phyloP scores from a whole-genome alignment of 768 basidiomycete species.

The Podaxis sp. region DNA sequence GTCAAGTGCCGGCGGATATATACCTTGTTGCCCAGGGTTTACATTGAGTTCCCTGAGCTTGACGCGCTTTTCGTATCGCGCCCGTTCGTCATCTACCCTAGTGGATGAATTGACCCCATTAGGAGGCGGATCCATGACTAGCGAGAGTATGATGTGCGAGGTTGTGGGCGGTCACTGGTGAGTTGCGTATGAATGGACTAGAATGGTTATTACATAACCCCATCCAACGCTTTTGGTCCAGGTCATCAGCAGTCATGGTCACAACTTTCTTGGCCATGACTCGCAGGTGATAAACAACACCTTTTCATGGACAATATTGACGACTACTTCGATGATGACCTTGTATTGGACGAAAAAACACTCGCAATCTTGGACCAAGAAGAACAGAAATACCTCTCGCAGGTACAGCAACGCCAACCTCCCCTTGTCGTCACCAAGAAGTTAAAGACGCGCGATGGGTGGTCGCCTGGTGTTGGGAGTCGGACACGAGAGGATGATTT shows the following conservation, averaged over 20 bases:
- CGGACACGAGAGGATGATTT: constrained; percentile 29
- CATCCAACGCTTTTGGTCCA: background rate
- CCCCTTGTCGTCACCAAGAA: constrained; percentile 50
- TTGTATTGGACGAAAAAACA: constrained; percentile 61
- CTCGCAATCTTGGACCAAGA: constrained; percentile 61
- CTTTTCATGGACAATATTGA: constrained; percentile 60
- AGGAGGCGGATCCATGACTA: constrained; percentile 30
- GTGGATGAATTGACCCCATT: constrained; percentile 24
- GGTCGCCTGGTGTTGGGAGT: constrained; percentile 34
- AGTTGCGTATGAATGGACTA: background rate
- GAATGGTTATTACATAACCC: constrained; percentile 11
- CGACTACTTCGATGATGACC: constrained; percentile 62
- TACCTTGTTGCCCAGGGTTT: constrained; percentile 49
- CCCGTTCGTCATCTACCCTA: constrained; percentile 43
- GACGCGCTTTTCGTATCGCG: constrained; percentile 55
- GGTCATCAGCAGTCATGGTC: background rate
- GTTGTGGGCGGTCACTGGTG: background rate
- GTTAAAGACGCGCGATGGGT: constrained; percentile 50
- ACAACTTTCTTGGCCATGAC: background rate
- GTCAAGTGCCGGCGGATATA: constrained; percentile 11
- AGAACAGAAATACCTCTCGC: constrained; percentile 42
- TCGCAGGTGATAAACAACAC: background rate
- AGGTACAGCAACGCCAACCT: constrained; percentile 21
- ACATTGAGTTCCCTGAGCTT: constrained; percentile 60
- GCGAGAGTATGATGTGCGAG: background rate